phyloP scores from a whole-genome alignment of 2,329 filamentous ascomycete genomes.

The Aspergillus sp. region DNA sequence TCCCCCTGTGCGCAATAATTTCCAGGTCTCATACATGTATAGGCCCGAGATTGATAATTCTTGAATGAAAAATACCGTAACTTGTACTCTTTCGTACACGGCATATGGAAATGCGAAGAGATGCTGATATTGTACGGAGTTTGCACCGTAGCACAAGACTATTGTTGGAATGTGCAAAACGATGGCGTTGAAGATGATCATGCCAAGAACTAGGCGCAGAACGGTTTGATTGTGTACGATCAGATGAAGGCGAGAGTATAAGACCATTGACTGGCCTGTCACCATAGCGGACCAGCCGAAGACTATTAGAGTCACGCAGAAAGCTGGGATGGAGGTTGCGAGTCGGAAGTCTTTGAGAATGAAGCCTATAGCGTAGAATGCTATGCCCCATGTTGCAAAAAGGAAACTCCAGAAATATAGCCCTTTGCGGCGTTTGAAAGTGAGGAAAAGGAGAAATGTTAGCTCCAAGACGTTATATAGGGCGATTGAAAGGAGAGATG shows the following conservation, averaged over 20 bases:
- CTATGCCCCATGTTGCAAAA: conserved; percentile 36
- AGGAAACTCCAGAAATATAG: conserved; percentile 48
- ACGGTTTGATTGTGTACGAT: conserved; percentile 32
- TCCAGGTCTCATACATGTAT: neutral
- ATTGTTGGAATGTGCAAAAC: conserved; percentile 39
- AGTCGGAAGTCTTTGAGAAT: conserved; percentile 39
- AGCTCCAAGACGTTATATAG: conserved; percentile 48
- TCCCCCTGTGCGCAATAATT: neutral
- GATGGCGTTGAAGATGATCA: conserved; percentile 43
- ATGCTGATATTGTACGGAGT: neutral
- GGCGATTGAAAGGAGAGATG: conserved; percentile 21
- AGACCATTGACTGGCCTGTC: conserved; percentile 44
- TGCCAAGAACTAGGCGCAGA: conserved; percentile 33
- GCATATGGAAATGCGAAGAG: neutral
- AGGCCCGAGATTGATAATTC: neutral
- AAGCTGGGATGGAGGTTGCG: conserved; percentile 28
- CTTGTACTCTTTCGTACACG: neutral
- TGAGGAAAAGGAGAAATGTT: conserved; percentile 42
- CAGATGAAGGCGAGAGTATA: conserved; percentile 47
- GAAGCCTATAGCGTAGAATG: conserved; percentile 41
- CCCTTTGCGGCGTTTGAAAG: conserved; percentile 41
- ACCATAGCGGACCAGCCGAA: conserved; percentile 43
- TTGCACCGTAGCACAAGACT: conserved; percentile 24
- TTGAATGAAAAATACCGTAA: neutral
- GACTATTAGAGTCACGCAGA: conserved; percentile 27